Conservation (phyloP, 352 stramenopile genomes). For the Globisporangium mamillatum region DNA sequence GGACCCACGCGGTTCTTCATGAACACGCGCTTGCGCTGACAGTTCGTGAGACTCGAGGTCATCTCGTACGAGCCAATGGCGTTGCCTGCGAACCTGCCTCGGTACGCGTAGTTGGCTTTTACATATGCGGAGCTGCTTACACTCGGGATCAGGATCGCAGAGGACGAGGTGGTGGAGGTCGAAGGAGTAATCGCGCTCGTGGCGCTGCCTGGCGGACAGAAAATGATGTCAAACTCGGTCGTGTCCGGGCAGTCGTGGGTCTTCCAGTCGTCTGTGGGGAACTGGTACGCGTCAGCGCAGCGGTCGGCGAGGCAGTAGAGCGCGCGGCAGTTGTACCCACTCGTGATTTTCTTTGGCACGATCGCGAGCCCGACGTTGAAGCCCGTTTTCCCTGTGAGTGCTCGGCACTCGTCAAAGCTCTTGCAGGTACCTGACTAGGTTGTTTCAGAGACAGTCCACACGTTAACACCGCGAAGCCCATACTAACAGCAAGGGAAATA, state of each 20-base stretch:
- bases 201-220: slow-evolving; percentile 24
- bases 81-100: slow-evolving; percentile 11
- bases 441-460: not conserved
- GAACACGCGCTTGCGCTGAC: slow-evolving; percentile 8
- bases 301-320: slow-evolving; percentile 25
- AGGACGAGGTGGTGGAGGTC: not conserved
- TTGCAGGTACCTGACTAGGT: slow-evolving; percentile 1
- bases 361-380: slow-evolving; percentile 43
- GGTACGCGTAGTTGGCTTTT: slow-evolving; percentile 16
- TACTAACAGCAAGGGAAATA: not conserved
- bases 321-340: slow-evolving; percentile 30
- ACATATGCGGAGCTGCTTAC: slow-evolving; percentile 10
- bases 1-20: slow-evolving; percentile 28
- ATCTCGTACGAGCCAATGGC: slow-evolving; percentile 18
- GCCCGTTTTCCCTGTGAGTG: slow-evolving; percentile 24
- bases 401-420: slow-evolving; percentile 11
- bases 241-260: slow-evolving; percentile 21
- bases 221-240: slow-evolving; percentile 22
- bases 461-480: not conserved
- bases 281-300: slow-evolving; percentile 28
- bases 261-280: slow-evolving; percentile 24
- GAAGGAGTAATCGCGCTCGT: not conserved
- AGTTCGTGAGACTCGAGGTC: slow-evolving; percentile 14
- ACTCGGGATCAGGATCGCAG: slow-evolving; percentile 3
- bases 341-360: slow-evolving; percentile 22